Percentiles rank a stretch among this genome's conserved stretches.
These are phyloP conservation scores for Pleurotus platypus DNA, from an alignment of 768 basidiomycete genomes.

Conservation along the genomic window DNA sequence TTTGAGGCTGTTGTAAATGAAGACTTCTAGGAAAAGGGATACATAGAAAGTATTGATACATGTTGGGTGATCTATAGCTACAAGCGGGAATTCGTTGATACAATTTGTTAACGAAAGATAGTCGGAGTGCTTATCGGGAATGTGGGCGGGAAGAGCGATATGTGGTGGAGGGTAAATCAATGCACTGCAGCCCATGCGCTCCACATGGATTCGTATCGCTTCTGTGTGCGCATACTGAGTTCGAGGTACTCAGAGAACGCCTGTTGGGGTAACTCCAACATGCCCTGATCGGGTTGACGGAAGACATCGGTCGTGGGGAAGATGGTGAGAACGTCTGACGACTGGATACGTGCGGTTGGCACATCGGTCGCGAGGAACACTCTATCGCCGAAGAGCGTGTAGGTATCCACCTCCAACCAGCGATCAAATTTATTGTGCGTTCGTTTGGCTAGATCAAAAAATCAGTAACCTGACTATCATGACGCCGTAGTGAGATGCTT, in stretches of 20 bases:
- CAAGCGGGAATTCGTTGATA: not conserved
- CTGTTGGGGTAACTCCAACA: slow-evolving; percentile 61
- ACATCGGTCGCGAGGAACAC: slow-evolving; percentile 60
- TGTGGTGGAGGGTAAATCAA: not conserved
- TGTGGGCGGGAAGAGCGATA: too few species aligned
- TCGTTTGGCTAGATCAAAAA: slow-evolving; percentile 41
- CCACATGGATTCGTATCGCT: slow-evolving; percentile 60
- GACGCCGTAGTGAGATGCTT: slow-evolving; percentile 6
- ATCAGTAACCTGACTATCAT: too few species aligned
- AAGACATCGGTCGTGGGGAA: slow-evolving; percentile 41
- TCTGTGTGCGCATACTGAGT: slow-evolving; percentile 47
- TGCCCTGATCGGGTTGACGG: slow-evolving; percentile 34
- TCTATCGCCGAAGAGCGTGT: slow-evolving; percentile 59
- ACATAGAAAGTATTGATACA: slow-evolving; percentile 1
- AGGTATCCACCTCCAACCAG: slow-evolving; percentile 66
- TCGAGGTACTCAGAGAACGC: slow-evolving; percentile 58
- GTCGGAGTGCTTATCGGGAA: not conserved
- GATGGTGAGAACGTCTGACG: slow-evolving; percentile 55
- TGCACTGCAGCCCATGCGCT: slow-evolving; percentile 32
- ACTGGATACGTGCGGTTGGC: slow-evolving; percentile 59
- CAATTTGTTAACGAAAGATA: not conserved
- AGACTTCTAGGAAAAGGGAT: too few species aligned
- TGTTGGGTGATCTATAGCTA: not conserved
- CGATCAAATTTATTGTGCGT: slow-evolving; percentile 52
- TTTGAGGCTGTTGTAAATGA: too few species aligned